Percentiles rank a stretch among this genome's conserved stretches.
Evolutionary conservation across 2,329 filamentous ascomycete genomes (phyloP).

Genomic region (Colletotrichum sp.): DNA sequence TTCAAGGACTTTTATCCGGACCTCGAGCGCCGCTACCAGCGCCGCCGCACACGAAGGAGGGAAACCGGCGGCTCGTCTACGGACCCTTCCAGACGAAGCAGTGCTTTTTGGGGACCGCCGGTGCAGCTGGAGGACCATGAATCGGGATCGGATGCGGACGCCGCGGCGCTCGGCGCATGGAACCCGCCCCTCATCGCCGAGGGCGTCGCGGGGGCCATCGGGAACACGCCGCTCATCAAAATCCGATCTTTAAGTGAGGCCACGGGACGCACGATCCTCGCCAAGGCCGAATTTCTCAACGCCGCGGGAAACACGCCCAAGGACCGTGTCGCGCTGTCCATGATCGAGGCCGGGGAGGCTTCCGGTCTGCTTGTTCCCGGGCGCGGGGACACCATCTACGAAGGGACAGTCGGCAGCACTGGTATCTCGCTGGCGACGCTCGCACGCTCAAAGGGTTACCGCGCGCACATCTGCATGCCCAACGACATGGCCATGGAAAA

Average conservation of each 20-base stretch:
- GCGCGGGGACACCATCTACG: slow-evolving; percentile 93
- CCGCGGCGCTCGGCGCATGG: slow-evolving; percentile 25
- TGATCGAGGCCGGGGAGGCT: slow-evolving; percentile 84
- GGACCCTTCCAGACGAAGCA: slow-evolving; percentile 39
- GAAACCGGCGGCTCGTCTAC: slow-evolving; percentile 9
- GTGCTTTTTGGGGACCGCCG: slow-evolving; percentile 50
- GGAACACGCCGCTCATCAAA: slow-evolving; percentile 87
- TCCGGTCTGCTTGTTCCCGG: slow-evolving; percentile 76
- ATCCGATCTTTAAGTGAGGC: slow-evolving; percentile 86
- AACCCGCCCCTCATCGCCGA: slow-evolving; percentile 57
- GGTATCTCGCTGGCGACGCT: slow-evolving; percentile 93
- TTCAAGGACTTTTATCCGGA: slow-evolving; percentile 83
- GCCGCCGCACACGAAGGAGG: slow-evolving; percentile 33
- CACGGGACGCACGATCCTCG: slow-evolving; percentile 88
- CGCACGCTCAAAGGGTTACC: slow-evolving; percentile 86
- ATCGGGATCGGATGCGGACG: slow-evolving; percentile 28
- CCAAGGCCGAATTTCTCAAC: slow-evolving; percentile 96
- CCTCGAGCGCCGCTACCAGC: slow-evolving; percentile 68
- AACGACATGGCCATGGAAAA: slow-evolving; percentile 90
- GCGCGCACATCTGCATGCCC: slow-evolving; percentile 97
- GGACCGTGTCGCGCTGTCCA: slow-evolving; percentile 89
- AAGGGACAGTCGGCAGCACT: slow-evolving; percentile 95
- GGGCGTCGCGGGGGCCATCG: slow-evolving; percentile 91
- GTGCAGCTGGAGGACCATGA: slow-evolving; percentile 64
- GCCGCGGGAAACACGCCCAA: slow-evolving; percentile 94